A percentile compares a stretch with the other conserved stretches of the same genome.
Evolutionary conservation across 2,329 filamentous ascomycete genomes (phyloP).

Genomic region (Phoma herbarum): DNA sequence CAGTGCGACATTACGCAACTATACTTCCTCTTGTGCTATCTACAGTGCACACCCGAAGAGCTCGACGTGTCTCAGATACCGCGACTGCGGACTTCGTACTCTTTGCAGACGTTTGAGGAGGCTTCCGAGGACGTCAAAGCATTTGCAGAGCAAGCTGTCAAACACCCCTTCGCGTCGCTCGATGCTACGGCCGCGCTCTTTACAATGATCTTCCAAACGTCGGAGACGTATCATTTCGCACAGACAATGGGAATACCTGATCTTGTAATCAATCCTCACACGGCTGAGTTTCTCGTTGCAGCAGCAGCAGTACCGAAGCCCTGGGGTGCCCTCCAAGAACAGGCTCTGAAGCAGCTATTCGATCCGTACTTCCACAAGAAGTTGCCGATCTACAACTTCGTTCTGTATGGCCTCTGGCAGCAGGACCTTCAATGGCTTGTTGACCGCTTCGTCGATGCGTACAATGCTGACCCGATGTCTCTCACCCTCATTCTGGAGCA

Average conservation of each 20-base stretch:
- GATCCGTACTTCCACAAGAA: conserved; percentile 83
- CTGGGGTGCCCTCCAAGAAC: conserved; percentile 77
- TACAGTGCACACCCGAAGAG: conserved; percentile 76
- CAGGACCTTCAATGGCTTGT: conserved; percentile 90
- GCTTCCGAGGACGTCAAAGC: conserved; percentile 67
- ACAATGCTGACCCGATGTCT: conserved; percentile 73
- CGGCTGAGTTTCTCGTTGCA: conserved; percentile 81
- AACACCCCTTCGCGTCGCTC: conserved; percentile 87
- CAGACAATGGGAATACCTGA: conserved; percentile 67
- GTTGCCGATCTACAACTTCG: conserved; percentile 82
- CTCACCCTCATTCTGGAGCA: conserved; percentile 79
- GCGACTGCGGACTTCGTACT: conserved; percentile 79
- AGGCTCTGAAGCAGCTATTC: conserved; percentile 80
- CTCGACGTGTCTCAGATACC: conserved; percentile 88
- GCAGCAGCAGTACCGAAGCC: conserved; percentile 80
- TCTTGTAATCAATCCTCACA: conserved; percentile 72
- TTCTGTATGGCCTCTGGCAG: conserved; percentile 89
- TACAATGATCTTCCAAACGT: conserved; percentile 67
- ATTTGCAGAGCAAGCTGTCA: conserved; percentile 73
- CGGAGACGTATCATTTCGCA: conserved; percentile 64
- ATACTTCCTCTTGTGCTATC: conserved; percentile 90
- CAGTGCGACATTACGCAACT: conserved; percentile 85
- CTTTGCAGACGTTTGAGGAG: conserved; percentile 68
- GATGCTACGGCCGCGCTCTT: conserved; percentile 78
- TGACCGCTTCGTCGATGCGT: conserved; percentile 78